Evolutionary conservation across 768 basidiomycete genomes (phyloP), one percentile per base, ranked within the genome.

Genomic region (Chalciporus pseudorubinellus): DNA sequence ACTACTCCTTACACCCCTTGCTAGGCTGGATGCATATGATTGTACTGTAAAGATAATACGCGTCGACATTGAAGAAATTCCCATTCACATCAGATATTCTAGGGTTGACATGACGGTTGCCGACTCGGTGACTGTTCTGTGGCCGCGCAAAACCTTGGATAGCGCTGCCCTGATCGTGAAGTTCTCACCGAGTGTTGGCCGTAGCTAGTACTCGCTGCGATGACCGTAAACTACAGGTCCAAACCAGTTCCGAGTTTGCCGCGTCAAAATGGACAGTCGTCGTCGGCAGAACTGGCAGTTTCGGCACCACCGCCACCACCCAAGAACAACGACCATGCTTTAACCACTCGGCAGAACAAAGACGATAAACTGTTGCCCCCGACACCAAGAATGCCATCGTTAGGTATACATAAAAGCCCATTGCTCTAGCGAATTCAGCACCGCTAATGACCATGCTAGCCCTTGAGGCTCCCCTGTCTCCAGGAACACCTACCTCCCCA

Each of bases 161-260:
- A 26, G 26, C 5, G 26, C 26, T 26, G 9, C 6, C 26, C 26
- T 41, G 16, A 19, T 19, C 9, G 19, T 5, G 39, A 26, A 22
- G 41, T 14, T 11, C 31, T 31, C 10, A 7, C 26, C 6, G 9
- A 26, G 26, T 39, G 12, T 6, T 36, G 34, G 12, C 34, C 13
- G 34, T 3, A 14, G 13, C 13, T 5, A 36, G 13, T 6, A 18
- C 13, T 40, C 33, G 19, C 46, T 18, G 40, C 6, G 14, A 46
- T 41, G 12, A 26, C 21, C 39, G n/a, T 31, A 7, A 11, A 38
- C 10, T 41, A 34, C 26, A 36, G 16, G 8, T 28, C 44, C 47
- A 70, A 67, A 46, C 57, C 71, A n/a, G 52, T 70, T n/a, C 63
- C 66, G 14, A 53, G 63, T 20, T 26, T 26, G 18, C 54, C 64